Evolutionary conservation across 106 monocot genomes (phyloP).

Genomic region (Hemerocallis citrina): DNA sequence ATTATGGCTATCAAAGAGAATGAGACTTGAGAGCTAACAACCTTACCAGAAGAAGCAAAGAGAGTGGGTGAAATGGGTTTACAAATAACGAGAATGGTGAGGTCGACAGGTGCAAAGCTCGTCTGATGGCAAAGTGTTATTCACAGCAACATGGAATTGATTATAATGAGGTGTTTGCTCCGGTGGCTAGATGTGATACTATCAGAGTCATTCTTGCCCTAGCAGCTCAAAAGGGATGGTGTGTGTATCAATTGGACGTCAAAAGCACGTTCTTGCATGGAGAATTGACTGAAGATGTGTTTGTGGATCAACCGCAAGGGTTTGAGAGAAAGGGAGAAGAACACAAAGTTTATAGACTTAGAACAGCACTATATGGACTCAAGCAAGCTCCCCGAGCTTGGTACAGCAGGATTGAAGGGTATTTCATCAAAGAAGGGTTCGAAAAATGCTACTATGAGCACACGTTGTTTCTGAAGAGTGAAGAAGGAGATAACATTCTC

Average conservation of each 20-base stretch:
- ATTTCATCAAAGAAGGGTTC: neutral
- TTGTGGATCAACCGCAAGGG: neutral
- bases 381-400: neutral
- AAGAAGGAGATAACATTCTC: neutral
- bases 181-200: neutral
- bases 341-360: neutral
- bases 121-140: neutral
- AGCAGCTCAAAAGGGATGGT: neutral
- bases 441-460: neutral
- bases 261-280: neutral
- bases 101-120: neutral
- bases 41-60: neutral
- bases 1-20: neutral
- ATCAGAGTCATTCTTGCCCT: neutral
- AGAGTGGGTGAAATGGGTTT: neutral
- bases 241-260: neutral
- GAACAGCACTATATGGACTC: neutral
- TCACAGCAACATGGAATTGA: neutral
- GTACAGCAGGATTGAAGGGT: neutral
- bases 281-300: neutral
- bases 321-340: neutral
- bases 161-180: neutral
- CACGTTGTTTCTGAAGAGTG: neutral
- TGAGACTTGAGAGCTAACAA: neutral
- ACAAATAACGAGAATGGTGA: neutral